Evolutionary conservation across 1,284 basidiomycete genomes (phyloP).

Genomic region (Trametes pubescens): DNA sequence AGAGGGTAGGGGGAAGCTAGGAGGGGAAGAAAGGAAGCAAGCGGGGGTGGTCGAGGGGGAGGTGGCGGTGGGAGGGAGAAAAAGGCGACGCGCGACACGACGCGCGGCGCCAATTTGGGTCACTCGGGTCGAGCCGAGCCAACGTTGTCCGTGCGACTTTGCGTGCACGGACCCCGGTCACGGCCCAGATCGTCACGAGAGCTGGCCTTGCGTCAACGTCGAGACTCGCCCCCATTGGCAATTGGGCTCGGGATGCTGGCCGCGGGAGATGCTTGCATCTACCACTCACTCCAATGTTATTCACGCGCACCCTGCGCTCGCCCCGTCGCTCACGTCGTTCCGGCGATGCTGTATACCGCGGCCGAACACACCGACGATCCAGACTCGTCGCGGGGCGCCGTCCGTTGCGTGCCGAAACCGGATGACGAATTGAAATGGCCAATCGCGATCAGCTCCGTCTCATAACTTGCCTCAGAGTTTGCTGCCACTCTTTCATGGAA

Average conservation of each 20-base stretch:
- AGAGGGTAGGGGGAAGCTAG: conserved; percentile 38
- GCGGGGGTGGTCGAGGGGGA: conserved; percentile 32
- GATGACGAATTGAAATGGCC: conserved; percentile 22
- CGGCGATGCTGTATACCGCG: neutral
- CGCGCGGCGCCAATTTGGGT: conserved; percentile 39
- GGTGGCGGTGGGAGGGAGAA: conserved; percentile 46
- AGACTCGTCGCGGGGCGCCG: conserved; percentile 15
- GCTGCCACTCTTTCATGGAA: conserved; percentile 29
- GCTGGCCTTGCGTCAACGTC: neutral
- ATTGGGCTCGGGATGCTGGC: neutral
- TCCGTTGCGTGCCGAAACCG: conserved; percentile 15
- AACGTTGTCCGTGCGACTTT: conserved; percentile 25
- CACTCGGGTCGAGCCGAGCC: conserved; percentile 31
- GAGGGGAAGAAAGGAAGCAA: conserved; percentile 31
- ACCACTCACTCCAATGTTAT: neutral
- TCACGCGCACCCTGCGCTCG: conserved; percentile 18
- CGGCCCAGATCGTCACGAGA: conserved; percentile 17
- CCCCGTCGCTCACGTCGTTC: neutral
- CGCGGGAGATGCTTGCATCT: too few relatives aligned
- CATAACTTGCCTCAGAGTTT: conserved; percentile 15
- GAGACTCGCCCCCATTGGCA: neutral
- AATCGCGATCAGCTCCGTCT: conserved; percentile 21
- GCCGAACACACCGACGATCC: conserved; percentile 9
- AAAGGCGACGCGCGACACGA: conserved; percentile 40
- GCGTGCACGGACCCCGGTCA: conserved; percentile 34